Conservation (phyloP, 2,329 filamentous ascomycete species). For the Hypoxylon sp. region DNA sequence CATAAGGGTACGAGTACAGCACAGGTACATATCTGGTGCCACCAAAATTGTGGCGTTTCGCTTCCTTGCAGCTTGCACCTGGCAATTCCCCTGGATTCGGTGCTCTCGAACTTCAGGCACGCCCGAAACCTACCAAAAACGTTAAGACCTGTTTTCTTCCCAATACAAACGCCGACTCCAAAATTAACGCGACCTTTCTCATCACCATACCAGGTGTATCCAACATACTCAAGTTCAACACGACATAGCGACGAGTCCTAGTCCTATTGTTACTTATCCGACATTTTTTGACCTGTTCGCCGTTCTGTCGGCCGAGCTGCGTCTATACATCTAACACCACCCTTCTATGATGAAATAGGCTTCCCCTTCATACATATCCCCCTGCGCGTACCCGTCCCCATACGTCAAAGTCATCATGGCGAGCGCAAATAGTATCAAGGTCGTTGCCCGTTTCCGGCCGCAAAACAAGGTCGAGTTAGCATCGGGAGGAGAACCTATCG, state of each 20-base stretch:
- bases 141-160: constrained; percentile 24
- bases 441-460: constrained; percentile 97
- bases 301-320: constrained; percentile 52
- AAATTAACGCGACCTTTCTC: constrained; percentile 35
- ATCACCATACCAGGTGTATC: constrained; percentile 16
- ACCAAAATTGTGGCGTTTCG: constrained; percentile 31
- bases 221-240: constrained; percentile 19
- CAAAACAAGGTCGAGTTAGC: constrained; percentile 95
- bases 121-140: constrained; percentile 39
- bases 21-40: background rate
- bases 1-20: constrained; percentile 5
- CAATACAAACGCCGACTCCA: constrained; percentile 39
- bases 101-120: constrained; percentile 41
- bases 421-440: constrained; percentile 79
- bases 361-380: constrained; percentile 42
- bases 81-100: constrained; percentile 38
- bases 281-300: constrained; percentile 51
- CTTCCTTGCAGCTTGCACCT: constrained; percentile 39
- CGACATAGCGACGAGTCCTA: constrained; percentile 33
- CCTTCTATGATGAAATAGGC: constrained; percentile 53
- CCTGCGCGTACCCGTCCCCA: constrained; percentile 50
- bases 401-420: constrained; percentile 63
- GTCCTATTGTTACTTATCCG: constrained; percentile 36
- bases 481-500: constrained; percentile 92
- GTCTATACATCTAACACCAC: constrained; percentile 30